A percentile compares a stretch with the other conserved stretches of the same genome.
phyloP scores from a whole-genome alignment of 225 moss, liverwort and hornwort genomes.

The Pseudisothecium myosuroides region DNA sequence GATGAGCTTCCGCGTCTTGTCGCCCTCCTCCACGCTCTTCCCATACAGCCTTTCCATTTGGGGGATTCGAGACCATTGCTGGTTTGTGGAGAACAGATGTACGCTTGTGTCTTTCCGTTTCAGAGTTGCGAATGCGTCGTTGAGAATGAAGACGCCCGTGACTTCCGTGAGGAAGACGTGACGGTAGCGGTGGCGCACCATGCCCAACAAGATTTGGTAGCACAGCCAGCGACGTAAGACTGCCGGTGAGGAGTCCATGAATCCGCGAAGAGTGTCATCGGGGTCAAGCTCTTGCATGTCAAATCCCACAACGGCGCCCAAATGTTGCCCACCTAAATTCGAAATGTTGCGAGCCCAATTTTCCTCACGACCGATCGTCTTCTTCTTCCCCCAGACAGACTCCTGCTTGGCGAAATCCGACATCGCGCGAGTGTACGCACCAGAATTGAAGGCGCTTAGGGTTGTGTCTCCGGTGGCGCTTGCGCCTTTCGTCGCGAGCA shows the following conservation, averaged over 20 bases:
- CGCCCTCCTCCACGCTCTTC: background rate
- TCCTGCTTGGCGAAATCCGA: background rate
- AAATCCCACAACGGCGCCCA: slow-evolving; percentile 28
- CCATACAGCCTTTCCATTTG: slow-evolving; percentile 7
- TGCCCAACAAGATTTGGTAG: slow-evolving; percentile 32
- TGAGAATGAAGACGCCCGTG: slow-evolving; percentile 17
- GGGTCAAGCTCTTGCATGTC: slow-evolving; percentile 43
- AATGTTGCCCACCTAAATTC: background rate
- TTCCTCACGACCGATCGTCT: background rate
- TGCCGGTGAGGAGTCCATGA: slow-evolving; percentile 9
- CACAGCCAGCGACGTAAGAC: slow-evolving; percentile 26
- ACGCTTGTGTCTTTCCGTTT: slow-evolving; percentile 10
- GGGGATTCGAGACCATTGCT: background rate
- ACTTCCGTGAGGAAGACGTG: slow-evolving; percentile 33
- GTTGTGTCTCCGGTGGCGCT: background rate
- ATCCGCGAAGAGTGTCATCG: slow-evolving; percentile 14
- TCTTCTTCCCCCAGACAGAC: slow-evolving; percentile 9
- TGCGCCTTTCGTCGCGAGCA: background rate
- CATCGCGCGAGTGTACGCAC: background rate
- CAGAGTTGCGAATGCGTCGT: background rate
- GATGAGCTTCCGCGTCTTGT: slow-evolving; percentile 12
- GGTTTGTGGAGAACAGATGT: slow-evolving; percentile 7
- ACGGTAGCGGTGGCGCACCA: slow-evolving; percentile 24
- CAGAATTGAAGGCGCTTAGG: slow-evolving; percentile 9
- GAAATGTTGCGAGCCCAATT: background rate